Evolutionary conservation across 345 rosid genomes (phyloP).

Genomic region (Diplotaxis tenuifolia): DNA sequence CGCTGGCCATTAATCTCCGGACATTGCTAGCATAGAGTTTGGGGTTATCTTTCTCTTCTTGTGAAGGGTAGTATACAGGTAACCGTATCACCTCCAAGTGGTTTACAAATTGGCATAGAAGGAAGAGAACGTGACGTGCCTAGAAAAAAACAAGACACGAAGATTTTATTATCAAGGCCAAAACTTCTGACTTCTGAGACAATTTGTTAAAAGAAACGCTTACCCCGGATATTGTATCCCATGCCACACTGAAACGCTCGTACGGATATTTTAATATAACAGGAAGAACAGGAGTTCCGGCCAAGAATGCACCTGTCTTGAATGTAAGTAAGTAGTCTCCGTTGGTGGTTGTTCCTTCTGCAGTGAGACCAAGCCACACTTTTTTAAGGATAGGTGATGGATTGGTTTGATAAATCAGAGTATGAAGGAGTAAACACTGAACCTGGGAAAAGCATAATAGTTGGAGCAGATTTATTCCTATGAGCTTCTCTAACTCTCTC

Average conservation of each 20-base stretch:
- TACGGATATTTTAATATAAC: constrained; percentile 86
- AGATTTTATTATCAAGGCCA: not conserved
- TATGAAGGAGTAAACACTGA: not conserved
- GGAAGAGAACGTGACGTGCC: constrained; percentile 83
- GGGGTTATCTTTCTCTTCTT: constrained; percentile 85
- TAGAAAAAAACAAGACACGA: constrained; percentile 23
- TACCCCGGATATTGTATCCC: constrained; percentile 98
- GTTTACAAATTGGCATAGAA: constrained; percentile 84
- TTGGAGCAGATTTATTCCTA: constrained; percentile 65
- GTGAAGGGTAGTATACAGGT: constrained; percentile 85
- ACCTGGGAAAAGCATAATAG: constrained; percentile 98
- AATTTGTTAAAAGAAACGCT: constrained; percentile 27
- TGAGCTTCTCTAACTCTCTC: constrained; percentile 89
- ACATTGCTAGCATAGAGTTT: constrained; percentile 85
- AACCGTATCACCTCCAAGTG: constrained; percentile 71
- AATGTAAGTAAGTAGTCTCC: constrained; percentile 90
- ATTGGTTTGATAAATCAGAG: not conserved
- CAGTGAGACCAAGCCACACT: not conserved
- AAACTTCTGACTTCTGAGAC: not conserved
- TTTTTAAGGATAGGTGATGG: not conserved
- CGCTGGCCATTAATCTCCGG: constrained; percentile 78
- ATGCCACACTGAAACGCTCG: constrained; percentile 83
- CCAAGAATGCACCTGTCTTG: constrained; percentile 96
- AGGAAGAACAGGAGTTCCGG: constrained; percentile 84
- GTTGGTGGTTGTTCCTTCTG: constrained; percentile 99